Conservation (phyloP, 2,329 filamentous ascomycete genomes). For the Aspergillus spinulosporus region DNA sequence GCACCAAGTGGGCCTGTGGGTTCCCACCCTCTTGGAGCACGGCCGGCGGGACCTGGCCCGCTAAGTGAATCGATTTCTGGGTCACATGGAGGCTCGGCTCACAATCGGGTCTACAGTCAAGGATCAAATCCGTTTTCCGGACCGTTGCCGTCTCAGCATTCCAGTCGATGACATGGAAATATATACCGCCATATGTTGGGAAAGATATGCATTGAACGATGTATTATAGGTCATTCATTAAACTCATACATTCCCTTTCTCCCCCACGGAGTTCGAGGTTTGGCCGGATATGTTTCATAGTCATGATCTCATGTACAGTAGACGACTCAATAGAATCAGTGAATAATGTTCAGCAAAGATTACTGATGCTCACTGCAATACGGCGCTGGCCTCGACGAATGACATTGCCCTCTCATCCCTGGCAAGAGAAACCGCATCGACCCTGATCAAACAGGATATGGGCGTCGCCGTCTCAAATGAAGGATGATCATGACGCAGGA, state of each 20-base stretch:
- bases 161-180: constrained; percentile 26
- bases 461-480: neutral
- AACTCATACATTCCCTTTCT: neutral
- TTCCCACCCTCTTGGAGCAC: constrained; percentile 31
- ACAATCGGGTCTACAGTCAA: constrained; percentile 43
- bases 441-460: too few relatives aligned
- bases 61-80: constrained; percentile 27
- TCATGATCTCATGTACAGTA: constrained; percentile 23
- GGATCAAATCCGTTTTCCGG: constrained; percentile 33
- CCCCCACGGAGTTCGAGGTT: neutral
- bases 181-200: constrained; percentile 8
- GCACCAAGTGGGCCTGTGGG: constrained; percentile 28
- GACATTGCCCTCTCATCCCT: too few relatives aligned
- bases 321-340: constrained; percentile 18
- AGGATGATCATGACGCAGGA: constrained; percentile 8
- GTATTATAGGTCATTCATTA: constrained; percentile 17
- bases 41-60: constrained; percentile 28
- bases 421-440: too few relatives aligned
- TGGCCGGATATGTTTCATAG: neutral
- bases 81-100: constrained; percentile 22
- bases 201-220: constrained; percentile 10
- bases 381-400: too few relatives aligned
- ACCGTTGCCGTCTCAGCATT: constrained; percentile 29
- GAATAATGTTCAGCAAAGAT: too few relatives aligned
- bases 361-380: too few relatives aligned